Conservation (phyloP, 495 filamentous ascomycete species). For the Astrocystis sublimbata region DNA sequence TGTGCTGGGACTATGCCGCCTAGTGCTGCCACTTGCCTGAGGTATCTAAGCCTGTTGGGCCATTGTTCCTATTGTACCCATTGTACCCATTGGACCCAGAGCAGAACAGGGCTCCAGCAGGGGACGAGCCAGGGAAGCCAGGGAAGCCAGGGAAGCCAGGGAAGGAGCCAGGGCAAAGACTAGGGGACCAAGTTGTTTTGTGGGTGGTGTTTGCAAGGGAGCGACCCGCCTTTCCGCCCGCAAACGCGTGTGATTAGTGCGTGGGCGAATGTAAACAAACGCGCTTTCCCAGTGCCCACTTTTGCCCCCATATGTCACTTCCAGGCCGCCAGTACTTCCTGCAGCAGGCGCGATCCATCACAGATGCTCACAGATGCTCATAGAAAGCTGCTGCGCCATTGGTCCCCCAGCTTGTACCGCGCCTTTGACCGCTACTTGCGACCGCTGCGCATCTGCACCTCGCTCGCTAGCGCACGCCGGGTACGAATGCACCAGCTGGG, state of each 20-base stretch:
- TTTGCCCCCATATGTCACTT: conserved; percentile 19
- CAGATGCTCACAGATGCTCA: conserved; percentile 7
- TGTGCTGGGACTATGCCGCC: not conserved
- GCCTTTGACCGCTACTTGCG: conserved; percentile 20
- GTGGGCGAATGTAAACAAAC: conserved; percentile 21
- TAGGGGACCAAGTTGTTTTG: not conserved
- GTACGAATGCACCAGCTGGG: not conserved
- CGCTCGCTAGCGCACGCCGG: no score
- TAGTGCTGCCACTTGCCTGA: not conserved
- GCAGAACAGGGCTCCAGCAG: no score
- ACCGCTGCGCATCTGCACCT: not conserved
- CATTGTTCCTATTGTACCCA: no score
- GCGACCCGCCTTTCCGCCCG: conserved; percentile 9
- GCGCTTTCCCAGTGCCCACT: conserved; percentile 12
- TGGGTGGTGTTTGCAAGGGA: conserved; percentile 1
- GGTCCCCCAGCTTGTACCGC: conserved; percentile 15
- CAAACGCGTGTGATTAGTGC: conserved; percentile 18
- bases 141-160: no score
- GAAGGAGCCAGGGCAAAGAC: no score
- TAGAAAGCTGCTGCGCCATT: conserved; percentile 3
- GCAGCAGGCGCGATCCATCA: conserved; percentile 9
- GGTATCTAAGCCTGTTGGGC: no score
- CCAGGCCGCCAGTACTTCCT: not conserved
- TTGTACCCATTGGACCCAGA: not conserved
- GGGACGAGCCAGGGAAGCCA: no score